Evolutionary conservation across 2,329 filamentous ascomycete genomes (phyloP).

Genomic region (Alternaria longipes): DNA sequence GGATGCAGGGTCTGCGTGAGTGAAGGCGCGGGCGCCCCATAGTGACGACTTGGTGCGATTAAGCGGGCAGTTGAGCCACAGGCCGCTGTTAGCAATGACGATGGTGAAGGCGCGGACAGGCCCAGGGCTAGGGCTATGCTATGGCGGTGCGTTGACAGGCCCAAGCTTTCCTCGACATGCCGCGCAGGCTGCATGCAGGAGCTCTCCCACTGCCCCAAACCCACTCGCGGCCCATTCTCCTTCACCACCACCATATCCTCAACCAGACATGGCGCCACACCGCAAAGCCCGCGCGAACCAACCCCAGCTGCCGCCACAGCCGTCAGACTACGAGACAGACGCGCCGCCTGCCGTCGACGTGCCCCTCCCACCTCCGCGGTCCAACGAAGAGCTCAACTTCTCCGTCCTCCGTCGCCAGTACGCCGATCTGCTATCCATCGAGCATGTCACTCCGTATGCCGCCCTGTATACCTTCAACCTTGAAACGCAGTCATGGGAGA

Average conservation of each 20-base stretch:
- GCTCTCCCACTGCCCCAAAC: too few relatives aligned
- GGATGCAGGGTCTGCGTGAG: constrained; percentile 1
- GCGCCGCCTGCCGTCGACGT: constrained; percentile 50
- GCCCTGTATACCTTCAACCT: constrained; percentile 84
- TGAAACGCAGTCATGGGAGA: constrained; percentile 77
- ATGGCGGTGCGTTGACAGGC: background rate
- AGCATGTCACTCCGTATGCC: constrained; percentile 83
- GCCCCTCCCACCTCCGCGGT: constrained; percentile 63
- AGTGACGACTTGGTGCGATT: constrained; percentile 3
- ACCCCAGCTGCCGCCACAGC: constrained; percentile 53
- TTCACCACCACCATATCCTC: constrained; percentile 6
- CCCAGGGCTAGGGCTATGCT: constrained; percentile 9
- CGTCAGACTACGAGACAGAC: constrained; percentile 65
- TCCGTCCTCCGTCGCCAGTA: constrained; percentile 83
- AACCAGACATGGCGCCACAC: constrained; percentile 39
- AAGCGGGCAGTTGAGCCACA: constrained; percentile 28
- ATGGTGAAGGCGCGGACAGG: constrained; percentile 11
- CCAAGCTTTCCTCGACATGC: constrained; percentile 9
- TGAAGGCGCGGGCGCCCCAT: constrained; percentile 18
- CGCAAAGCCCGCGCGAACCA: constrained; percentile 45
- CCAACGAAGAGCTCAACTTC: constrained; percentile 88
- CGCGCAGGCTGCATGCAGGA: too few relatives aligned
- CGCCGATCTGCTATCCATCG: constrained; percentile 75
- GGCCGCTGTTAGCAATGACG: constrained; percentile 19
- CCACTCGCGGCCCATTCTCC: background rate